phyloP scores from a whole-genome alignment of 176 grass and related monocot genomes.

The Oryza meyeriana region DNA sequence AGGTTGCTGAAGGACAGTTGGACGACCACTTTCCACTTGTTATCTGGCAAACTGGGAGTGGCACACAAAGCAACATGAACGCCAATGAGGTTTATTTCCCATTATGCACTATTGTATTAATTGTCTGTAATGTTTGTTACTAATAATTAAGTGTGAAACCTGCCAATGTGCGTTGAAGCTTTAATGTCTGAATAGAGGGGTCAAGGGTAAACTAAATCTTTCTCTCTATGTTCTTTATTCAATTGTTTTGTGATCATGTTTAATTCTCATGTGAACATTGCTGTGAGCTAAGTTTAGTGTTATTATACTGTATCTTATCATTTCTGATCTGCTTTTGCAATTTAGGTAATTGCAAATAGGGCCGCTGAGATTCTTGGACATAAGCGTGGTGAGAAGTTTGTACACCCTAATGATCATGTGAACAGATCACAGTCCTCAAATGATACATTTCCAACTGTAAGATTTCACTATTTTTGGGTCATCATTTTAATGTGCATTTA shows the following conservation, averaged over 20 bases:
- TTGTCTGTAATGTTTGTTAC: neutral
- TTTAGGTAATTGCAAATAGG: constrained; percentile 94
- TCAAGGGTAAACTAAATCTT: neutral
- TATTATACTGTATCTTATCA: constrained; percentile 8
- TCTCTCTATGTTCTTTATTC: constrained; percentile 4
- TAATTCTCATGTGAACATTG: constrained; percentile 3
- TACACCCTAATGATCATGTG: constrained; percentile 99
- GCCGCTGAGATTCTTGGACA: constrained; percentile 97
- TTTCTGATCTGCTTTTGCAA: constrained; percentile 26
- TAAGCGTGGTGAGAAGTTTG: constrained; percentile 79
- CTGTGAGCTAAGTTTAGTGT: constrained; percentile 2
- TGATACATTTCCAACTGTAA: constrained; percentile 99
- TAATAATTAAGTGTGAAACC: neutral
- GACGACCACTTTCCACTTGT: constrained; percentile 96
- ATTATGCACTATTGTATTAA: constrained; percentile 11
- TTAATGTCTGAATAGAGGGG: neutral
- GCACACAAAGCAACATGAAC: constrained; percentile 99
- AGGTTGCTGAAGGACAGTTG: constrained; percentile 86
- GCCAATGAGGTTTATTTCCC: constrained; percentile 79
- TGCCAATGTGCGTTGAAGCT: neutral
- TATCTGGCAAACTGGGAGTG: constrained; percentile 99
- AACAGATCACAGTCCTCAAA: constrained; percentile 98
- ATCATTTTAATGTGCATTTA: neutral
- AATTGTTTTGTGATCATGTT: neutral
- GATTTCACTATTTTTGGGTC: constrained; percentile 20